Evolutionary conservation across 805 yeast genomes (phyloP).

Genomic region (Candida cerambycidarum): DNA sequence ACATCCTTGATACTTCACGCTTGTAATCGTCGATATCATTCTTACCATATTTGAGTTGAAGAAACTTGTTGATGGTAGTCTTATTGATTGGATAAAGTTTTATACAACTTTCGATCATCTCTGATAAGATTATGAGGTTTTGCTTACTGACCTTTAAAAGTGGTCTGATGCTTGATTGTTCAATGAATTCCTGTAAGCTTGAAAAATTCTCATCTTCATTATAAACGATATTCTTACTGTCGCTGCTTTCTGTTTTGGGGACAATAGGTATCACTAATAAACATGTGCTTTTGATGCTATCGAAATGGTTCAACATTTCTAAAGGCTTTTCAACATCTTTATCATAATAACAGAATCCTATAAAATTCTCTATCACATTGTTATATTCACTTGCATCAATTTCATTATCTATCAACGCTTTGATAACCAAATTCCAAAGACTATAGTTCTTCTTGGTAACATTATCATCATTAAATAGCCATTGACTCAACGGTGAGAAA

Average conservation of each 20-base stretch:
- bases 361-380: slow-evolving; percentile 19
- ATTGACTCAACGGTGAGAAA: slow-evolving; percentile 25
- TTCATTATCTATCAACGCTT: slow-evolving; percentile 14
- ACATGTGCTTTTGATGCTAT: slow-evolving; percentile 24
- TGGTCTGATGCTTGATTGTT: slow-evolving; percentile 11
- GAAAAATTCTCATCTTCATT: slow-evolving; percentile 4
- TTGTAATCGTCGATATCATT: slow-evolving; percentile 16
- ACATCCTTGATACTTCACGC: slow-evolving; percentile 27
- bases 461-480: slow-evolving; percentile 20
- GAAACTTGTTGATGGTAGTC: slow-evolving; percentile 30
- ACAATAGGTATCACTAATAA: slow-evolving; percentile 10
- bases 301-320: slow-evolving; percentile 30
- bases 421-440: slow-evolving; percentile 21
- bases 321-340: slow-evolving; percentile 20
- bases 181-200: slow-evolving; percentile 19
- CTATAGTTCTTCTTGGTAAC: slow-evolving; percentile 16
- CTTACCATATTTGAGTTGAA: slow-evolving; percentile 23
- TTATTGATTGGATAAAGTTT: slow-evolving; percentile 34
- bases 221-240: neutral
- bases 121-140: slow-evolving; percentile 18
- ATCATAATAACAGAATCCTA: slow-evolving; percentile 25
- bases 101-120: slow-evolving; percentile 29
- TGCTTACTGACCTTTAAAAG: slow-evolving; percentile 20
- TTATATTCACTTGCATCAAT: slow-evolving; percentile 12
- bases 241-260: neutral